Base-by-base conservation (phyloP, 2,329 filamentous ascomycete species). In the Setomelanomma holmii region DNA sequence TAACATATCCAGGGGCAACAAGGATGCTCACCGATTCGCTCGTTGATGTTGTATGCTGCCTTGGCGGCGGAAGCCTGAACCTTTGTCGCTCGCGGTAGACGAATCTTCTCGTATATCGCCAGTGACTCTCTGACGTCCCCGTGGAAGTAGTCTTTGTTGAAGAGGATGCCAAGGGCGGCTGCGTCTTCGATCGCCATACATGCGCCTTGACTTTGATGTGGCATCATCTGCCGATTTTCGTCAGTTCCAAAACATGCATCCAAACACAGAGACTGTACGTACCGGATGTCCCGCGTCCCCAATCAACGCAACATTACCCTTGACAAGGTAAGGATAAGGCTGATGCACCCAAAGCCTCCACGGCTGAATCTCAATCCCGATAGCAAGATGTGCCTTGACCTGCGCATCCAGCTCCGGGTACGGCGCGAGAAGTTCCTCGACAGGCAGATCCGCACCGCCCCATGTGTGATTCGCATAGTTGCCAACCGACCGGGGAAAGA, bases 111-210 rank as follows among this genome's bases (percentile, higher is more conserved):
- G 45, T 76, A 77, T 0, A 76, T 47, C 7, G 66, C 60, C 12
- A 77, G 64, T 0, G 71, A 58, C 11, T 70, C 64, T 4, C 54
- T 47, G 0, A 78, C 59, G 36, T 73, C 64, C 5, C 73, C 73
- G 0, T 65, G 51, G 60, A 79, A 82, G 55, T 80, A 74, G 0
- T 72, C 60, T 45, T 73, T 72, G 67, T 74, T 80, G 66, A 89
- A 88, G 0, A 89, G 51, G 14, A 88, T 84, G 0, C 86, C 86
- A 0, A 89, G 68, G 0, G 84, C 84, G 0, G 83, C 86, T 0
- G 85, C 84, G 53, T 89, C 86, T 66, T 89, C 86, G 39, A 88
- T 87, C 0, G 86, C 85, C 84, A 86, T 87, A 60, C 85, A 87
- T 0, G 86, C 86, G 4, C 87, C 87, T 68, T 90, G 87, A 50